phyloP scores from a whole-genome alignment of 139 green algal species.

The Tetratostichococcus sp. region DNA sequence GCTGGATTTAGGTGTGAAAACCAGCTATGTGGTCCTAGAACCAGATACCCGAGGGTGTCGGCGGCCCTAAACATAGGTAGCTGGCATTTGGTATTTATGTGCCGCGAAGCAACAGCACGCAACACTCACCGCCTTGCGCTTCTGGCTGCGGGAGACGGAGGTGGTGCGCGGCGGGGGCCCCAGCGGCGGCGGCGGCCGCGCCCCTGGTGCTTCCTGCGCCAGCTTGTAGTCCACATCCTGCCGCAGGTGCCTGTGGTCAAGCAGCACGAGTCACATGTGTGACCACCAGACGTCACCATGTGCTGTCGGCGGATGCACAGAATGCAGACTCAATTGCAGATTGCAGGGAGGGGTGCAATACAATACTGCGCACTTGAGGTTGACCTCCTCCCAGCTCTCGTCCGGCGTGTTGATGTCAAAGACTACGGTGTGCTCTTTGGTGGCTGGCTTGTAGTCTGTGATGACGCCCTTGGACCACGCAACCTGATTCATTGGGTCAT shows the following conservation, averaged over 20 bases:
- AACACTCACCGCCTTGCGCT: not conserved
- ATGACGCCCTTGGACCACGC: not conserved
- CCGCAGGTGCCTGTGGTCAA: not conserved
- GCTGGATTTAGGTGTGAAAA: too few species aligned
- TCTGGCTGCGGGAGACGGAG: not conserved
- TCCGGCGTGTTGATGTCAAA: constrained; percentile 8
- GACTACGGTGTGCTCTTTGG: not conserved
- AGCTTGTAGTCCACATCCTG: not conserved
- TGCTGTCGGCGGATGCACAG: too few species aligned
- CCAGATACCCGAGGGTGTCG: too few species aligned
- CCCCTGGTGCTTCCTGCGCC: not conserved
- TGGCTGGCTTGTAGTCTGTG: not conserved
- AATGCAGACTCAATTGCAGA: too few species aligned
- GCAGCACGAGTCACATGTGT: not conserved
- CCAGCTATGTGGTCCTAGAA: too few species aligned
- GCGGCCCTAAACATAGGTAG: too few species aligned
- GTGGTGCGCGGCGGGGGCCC: not conserved
- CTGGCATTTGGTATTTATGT: too few species aligned
- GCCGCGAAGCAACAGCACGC: too few species aligned
- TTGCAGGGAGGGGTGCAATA: too few species aligned
- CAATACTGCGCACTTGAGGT: not conserved
- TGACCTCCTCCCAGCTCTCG: constrained; percentile 1
- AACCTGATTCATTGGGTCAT: not conserved
- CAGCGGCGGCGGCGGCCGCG: too few species aligned
- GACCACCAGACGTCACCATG: too few species aligned